Evolutionary conservation across 2,329 filamentous ascomycete species (phyloP).

Genomic region (Nigrograna mackinnonii): DNA sequence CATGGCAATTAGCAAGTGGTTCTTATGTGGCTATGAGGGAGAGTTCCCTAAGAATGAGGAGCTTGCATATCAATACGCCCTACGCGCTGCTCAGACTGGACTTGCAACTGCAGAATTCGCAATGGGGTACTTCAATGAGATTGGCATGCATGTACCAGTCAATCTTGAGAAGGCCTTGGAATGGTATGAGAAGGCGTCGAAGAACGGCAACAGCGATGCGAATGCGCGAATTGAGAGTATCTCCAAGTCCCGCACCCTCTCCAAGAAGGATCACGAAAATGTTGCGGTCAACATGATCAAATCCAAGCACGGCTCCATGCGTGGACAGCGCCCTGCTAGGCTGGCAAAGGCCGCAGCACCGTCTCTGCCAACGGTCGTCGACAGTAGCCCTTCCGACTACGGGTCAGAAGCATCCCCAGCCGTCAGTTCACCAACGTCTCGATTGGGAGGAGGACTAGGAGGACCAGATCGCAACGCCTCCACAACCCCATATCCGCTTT

Average conservation of each 20-base stretch:
- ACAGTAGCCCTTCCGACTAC: slow-evolving; percentile 40
- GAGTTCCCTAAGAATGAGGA: slow-evolving; percentile 96
- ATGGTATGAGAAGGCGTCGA: slow-evolving; percentile 90
- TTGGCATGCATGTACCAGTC: slow-evolving; percentile 88
- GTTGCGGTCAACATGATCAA: slow-evolving; percentile 86
- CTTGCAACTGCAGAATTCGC: slow-evolving; percentile 93
- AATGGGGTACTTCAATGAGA: slow-evolving; percentile 96
- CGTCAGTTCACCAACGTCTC: slow-evolving; percentile 18
- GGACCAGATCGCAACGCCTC: slow-evolving; percentile 37
- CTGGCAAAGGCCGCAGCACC: slow-evolving; percentile 41
- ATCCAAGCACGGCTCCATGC: slow-evolving; percentile 56
- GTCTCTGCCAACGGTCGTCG: slow-evolving; percentile 44
- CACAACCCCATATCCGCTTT: slow-evolving; percentile 48
- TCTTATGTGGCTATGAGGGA: slow-evolving; percentile 90
- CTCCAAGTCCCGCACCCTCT: slow-evolving; percentile 78
- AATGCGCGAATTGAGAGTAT: slow-evolving; percentile 80
- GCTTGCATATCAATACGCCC: slow-evolving; percentile 86
- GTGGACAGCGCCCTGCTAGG: slow-evolving; percentile 50
- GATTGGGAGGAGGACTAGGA: too few relatives aligned
- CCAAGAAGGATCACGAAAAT: slow-evolving; percentile 89
- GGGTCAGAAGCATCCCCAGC: slow-evolving; percentile 28
- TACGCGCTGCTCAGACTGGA: slow-evolving; percentile 79
- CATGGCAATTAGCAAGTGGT: slow-evolving; percentile 98
- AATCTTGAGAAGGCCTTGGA: slow-evolving; percentile 78
- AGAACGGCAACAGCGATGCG: slow-evolving; percentile 91